Base-by-base conservation (phyloP, 495 filamentous ascomycete genomes). In the Penicillium goetzii region DNA sequence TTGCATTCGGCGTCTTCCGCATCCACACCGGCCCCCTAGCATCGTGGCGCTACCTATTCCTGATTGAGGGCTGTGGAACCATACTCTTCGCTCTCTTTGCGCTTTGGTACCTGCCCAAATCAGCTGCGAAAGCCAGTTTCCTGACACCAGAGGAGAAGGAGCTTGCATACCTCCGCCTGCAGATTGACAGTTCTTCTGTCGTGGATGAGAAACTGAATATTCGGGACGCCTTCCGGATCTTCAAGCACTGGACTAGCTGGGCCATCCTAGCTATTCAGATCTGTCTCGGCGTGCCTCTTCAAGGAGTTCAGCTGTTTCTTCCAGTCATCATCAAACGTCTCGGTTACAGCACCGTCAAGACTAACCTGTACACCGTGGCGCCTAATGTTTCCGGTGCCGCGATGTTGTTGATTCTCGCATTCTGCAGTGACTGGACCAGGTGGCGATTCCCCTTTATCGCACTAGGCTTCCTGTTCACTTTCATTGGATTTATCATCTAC, bases 361-460 rank as follows among this genome's bases (percentile, higher is more conserved):
- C 90, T 2, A 93, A 92, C 61, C 75, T 92, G 4, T 91, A 90
- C 69, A 92, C 90, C 12, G 89, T 92, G 9, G 90, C 89, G 0
- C 89, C 88, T 7, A 91, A 90, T 64, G 76, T 86, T 11, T 84
- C 81, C 4, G 90, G 90, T 9, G 89, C 89, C 2, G 85, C 85
- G 0, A 85, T 91, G 79, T 76, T 92, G 17, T 78, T 93, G 0
- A 75, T 91, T 4, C 77, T 92, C 14, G 89, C 88, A 1, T 92
- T 90, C 64, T 69, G 82, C 14, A 88, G 84, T 23, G 90, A 93
- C 70, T 83, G 75, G 56, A 80, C 82, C 9, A 81, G 85, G n/a
- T 80, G 88, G 26, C 84, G 90, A 36, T 91, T 89, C 54, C 89
- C 89, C 0, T 91, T 91, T 67, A 88, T 93, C 51, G 88, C 86